A percentile compares a stretch with the other conserved stretches of the same genome.
These are phyloP conservation scores for Colletotrichum tamarilloi DNA, from an alignment of 2,329 filamentous ascomycete genomes.

Conservation along the genomic window DNA sequence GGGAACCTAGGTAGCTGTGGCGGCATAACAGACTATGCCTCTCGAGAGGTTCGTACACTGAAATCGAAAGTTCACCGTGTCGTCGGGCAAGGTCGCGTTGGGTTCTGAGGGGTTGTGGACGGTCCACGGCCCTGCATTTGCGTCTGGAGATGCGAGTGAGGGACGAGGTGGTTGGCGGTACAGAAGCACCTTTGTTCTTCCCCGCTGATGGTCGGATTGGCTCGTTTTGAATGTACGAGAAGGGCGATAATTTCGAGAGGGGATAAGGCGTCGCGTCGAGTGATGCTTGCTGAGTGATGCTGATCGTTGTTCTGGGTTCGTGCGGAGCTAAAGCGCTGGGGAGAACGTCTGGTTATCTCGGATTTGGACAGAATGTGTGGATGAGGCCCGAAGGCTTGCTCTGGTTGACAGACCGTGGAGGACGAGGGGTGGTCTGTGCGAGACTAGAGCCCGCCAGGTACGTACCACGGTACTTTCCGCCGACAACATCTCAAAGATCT, in stretches of 20 bases:
- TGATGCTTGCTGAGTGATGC: slow-evolving; percentile 11
- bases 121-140: slow-evolving; percentile 36
- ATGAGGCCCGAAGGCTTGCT: slow-evolving; percentile 30
- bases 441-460: slow-evolving; percentile 4
- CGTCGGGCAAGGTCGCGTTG: slow-evolving; percentile 10
- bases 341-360: slow-evolving; percentile 25
- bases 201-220: slow-evolving; percentile 23
- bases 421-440: slow-evolving; percentile 33
- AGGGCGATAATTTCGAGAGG: background rate
- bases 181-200: slow-evolving; percentile 29
- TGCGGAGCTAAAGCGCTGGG: slow-evolving; percentile 26
- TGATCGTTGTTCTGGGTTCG: slow-evolving; percentile 7
- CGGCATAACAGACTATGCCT: slow-evolving; percentile 48
- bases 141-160: slow-evolving; percentile 16
- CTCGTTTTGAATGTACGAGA: background rate
- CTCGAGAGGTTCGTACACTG: slow-evolving; percentile 6
- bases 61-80: slow-evolving; percentile 1
- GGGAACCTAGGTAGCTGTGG: slow-evolving; percentile 58
- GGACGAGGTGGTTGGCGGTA: slow-evolving; percentile 16
- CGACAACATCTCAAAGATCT: slow-evolving; percentile 32
- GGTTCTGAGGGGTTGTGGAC: slow-evolving; percentile 24
- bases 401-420: slow-evolving; percentile 14
- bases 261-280: slow-evolving; percentile 3
- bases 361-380: slow-evolving; percentile 36
- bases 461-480: slow-evolving; percentile 36